Conservation (phyloP, 768 basidiomycete species). For the Boletus tylopilopsis region DNA sequence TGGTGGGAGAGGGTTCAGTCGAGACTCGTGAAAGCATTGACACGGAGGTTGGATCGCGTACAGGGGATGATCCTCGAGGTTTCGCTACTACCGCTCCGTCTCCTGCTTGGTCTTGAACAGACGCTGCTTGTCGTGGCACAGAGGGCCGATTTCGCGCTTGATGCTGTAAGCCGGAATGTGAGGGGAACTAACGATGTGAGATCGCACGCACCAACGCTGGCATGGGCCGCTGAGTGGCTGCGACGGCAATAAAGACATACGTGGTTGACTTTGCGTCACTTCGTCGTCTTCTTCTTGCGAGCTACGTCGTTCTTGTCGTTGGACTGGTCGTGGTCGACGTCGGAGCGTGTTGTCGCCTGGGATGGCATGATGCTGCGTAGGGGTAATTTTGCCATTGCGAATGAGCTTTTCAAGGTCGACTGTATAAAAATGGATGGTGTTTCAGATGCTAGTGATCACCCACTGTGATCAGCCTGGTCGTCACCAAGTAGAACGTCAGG, state of each 20-base stretch:
- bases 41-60: slow-evolving; percentile 8
- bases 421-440: slow-evolving; percentile 23
- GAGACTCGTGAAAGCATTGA: no score
- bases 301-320: slow-evolving; percentile 33
- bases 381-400: slow-evolving; percentile 27
- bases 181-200: slow-evolving; percentile 3
- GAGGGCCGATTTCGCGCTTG: slow-evolving; percentile 93
- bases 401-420: slow-evolving; percentile 11
- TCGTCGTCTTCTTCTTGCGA: slow-evolving; percentile 44
- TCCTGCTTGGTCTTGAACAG: slow-evolving; percentile 48
- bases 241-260: slow-evolving; percentile 91
- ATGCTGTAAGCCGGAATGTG: slow-evolving; percentile 50
- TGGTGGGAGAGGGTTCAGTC: no score
- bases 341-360: slow-evolving; percentile 8
- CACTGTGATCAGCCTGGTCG: no score
- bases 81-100: slow-evolving; percentile 27
- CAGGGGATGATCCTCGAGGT: slow-evolving; percentile 31
- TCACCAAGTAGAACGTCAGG: no score
- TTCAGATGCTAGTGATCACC: slow-evolving; percentile 22
- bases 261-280: slow-evolving; percentile 85
- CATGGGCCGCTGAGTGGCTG: slow-evolving; percentile 93
- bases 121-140: slow-evolving; percentile 85
- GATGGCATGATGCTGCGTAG: slow-evolving; percentile 20
- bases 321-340: slow-evolving; percentile 27
- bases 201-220: slow-evolving; percentile 77